Percentiles rank a stretch among this genome's conserved stretches.
Evolutionary conservation across 1,284 basidiomycete genomes (phyloP).

Genomic region (Baeospora myosura): DNA sequence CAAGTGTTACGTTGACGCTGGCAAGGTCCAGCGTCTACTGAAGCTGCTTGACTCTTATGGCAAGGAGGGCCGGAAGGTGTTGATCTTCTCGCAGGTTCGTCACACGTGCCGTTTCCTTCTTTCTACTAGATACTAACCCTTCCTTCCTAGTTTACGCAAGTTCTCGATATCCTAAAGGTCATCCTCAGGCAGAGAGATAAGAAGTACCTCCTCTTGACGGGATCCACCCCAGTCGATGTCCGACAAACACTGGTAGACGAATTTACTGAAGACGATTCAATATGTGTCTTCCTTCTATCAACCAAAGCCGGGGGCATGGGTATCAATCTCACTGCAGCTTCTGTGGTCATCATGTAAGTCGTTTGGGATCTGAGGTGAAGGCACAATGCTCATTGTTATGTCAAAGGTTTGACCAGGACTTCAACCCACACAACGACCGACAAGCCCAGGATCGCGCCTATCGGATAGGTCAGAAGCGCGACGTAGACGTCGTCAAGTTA

Average conservation of each 20-base stretch:
- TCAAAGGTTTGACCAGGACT: slow-evolving; percentile 90
- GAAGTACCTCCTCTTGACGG: slow-evolving; percentile 86
- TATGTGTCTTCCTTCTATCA: slow-evolving; percentile 89
- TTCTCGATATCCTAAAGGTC: slow-evolving; percentile 88
- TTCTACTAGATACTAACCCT: slow-evolving; percentile 1
- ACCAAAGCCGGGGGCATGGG: slow-evolving; percentile 94
- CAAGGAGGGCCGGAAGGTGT: slow-evolving; percentile 70
- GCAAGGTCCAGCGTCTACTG: slow-evolving; percentile 79
- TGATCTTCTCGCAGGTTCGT: slow-evolving; percentile 88
- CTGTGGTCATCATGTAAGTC: slow-evolving; percentile 81
- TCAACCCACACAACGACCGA: slow-evolving; percentile 88
- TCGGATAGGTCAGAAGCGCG: slow-evolving; percentile 91
- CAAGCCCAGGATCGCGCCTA: slow-evolving; percentile 98
- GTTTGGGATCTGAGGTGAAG: not conserved
- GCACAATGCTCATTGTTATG: slow-evolving; percentile 6
- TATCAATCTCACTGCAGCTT: slow-evolving; percentile 88
- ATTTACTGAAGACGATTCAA: slow-evolving; percentile 90
- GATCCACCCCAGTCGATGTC: slow-evolving; percentile 89
- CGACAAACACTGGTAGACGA: slow-evolving; percentile 93
- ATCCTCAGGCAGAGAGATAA: slow-evolving; percentile 74
- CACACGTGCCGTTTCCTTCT: not conserved
- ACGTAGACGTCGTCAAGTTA: slow-evolving; percentile 91
- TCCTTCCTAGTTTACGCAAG: slow-evolving; percentile 79
- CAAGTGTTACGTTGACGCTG: slow-evolving; percentile 80
- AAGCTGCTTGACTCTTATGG: slow-evolving; percentile 67